A percentile compares a stretch with the other conserved stretches of the same genome.
Conservation (phyloP, 345 rosid species). For the Psidium guajava region DNA sequence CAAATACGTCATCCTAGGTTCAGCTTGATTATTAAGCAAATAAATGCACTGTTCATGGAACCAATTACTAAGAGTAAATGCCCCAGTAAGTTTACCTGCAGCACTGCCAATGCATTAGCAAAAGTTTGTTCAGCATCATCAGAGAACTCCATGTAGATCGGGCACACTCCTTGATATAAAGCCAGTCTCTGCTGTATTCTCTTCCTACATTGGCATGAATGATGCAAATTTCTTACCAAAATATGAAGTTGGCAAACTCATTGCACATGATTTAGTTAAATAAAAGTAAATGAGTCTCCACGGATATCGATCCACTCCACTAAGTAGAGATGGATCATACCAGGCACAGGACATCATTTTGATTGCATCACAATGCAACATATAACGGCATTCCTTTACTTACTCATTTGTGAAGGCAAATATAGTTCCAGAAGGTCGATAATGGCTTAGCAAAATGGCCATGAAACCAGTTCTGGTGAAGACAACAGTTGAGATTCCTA, state of each 20-base stretch:
- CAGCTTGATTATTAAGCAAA: not conserved
- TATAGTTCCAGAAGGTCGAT: conserved; percentile 92
- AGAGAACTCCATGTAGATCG: conserved; percentile 82
- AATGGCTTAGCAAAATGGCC: conserved; percentile 90
- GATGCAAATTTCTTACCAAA: not conserved
- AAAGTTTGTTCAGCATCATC: conserved; percentile 94
- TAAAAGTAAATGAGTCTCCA: not conserved
- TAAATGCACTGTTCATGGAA: not conserved
- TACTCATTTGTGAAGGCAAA: conserved; percentile 89
- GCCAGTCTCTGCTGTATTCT: conserved; percentile 83
- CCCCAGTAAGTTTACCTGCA: conserved; percentile 37
- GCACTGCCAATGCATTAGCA: conserved; percentile 52
- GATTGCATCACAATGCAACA: not conserved
- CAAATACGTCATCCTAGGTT: not conserved
- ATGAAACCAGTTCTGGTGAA: conserved; percentile 96
- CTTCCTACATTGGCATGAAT: conserved; percentile 44
- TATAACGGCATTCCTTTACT: conserved; percentile 14
- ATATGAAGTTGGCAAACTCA: not conserved
- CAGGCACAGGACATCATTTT: not conserved
- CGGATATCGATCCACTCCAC: not conserved
- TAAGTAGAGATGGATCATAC: not conserved
- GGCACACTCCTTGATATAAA: conserved; percentile 90
- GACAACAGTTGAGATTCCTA: conserved; percentile 90
- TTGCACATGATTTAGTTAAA: not conserved
- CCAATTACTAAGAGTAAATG: not conserved